These are phyloP conservation scores for Cryptococcus sp. DNA, from an alignment of 1,284 basidiomycete species.

Conservation along the genomic window DNA sequence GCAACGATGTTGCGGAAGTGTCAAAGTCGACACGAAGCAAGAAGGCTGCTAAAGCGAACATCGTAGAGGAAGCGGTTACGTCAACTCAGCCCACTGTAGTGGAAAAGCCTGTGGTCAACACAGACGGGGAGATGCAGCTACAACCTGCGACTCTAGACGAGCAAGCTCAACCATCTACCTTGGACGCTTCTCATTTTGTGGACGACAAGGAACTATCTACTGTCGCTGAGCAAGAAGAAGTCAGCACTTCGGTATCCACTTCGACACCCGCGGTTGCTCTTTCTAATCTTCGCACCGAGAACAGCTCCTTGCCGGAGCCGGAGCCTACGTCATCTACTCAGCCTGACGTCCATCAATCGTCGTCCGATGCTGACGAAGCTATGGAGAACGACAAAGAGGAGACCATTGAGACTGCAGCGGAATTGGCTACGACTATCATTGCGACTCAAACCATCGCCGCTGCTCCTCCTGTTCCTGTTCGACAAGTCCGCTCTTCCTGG, in stretches of 20 bases:
- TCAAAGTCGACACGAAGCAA: slow-evolving; percentile 11
- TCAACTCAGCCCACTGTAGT: slow-evolving; percentile 12
- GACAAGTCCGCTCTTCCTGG: slow-evolving; percentile 50
- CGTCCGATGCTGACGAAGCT: slow-evolving; percentile 3
- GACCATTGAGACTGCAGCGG: background rate
- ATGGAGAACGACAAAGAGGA: background rate
- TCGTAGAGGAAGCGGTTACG: background rate
- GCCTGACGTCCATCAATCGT: background rate
- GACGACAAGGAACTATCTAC: too few species aligned
- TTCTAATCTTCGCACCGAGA: too few species aligned
- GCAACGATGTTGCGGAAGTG: background rate
- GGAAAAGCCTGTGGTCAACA: slow-evolving; percentile 9
- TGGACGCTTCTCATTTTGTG: too few species aligned
- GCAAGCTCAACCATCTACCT: too few species aligned
- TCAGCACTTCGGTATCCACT: too few species aligned
- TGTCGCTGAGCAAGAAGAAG: too few species aligned
- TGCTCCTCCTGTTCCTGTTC: slow-evolving; percentile 19
- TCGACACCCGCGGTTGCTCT: too few species aligned
- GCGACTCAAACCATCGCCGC: slow-evolving; percentile 2
- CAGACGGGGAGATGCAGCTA: background rate
- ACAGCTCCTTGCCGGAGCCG: background rate
- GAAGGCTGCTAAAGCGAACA: slow-evolving; percentile 9
- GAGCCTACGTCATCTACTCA: background rate
- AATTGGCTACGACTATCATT: background rate
- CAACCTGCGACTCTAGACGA: too few species aligned